Base-by-base conservation (phyloP, 345 rosid species). In the Syzygium aqueum region DNA sequence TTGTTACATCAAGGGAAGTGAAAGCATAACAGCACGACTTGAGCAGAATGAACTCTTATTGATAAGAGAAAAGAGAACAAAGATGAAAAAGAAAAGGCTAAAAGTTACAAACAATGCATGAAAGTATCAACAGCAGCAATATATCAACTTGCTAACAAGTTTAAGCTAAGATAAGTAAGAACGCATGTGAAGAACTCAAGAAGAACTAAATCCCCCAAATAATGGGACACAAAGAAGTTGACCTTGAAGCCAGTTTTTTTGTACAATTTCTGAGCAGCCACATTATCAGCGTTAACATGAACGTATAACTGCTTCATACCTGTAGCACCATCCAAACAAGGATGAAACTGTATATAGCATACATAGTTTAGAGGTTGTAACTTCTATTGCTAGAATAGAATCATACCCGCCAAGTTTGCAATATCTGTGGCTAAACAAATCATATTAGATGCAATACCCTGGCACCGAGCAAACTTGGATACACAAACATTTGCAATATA, bases 401-500 rank as follows among this genome's bases (percentile, higher is more conserved):
- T 53, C 89, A 2, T 85, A 89, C 90, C 90, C 23, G 84, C 54
- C 25, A 80, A 27, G 33, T 80, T 37, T 56, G 90, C 90, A 54
- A 78, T 85, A 63, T 89, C 90, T n/a, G 85, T 33, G 43, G 90
- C 87, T n/a, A 89, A 53, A 87, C 59, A 30, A 27, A 89, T 77
- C 90, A 89, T 89, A 59, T 89, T 89, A 33, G 88, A 25, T 77
- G 87, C 90, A 49, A 89, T 80, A 51, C 88, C 88, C 59, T 89
- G 90, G 51, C 90, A 78, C 53, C 90, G 87, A 49, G 88, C 85
- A 78, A 84, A 89, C 85, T 89, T 89, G 6, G 90, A 84, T 19
- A 89, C 90, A 21, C 90, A 87, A 73, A 89, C 88, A 61, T 89
- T 89, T 56, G 90, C 86, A 28, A 89, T 77, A 65, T 89, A 89